These are phyloP conservation scores for Talaromyces ruber DNA, from an alignment of 495 filamentous ascomycete genomes.

Conservation along the genomic window DNA sequence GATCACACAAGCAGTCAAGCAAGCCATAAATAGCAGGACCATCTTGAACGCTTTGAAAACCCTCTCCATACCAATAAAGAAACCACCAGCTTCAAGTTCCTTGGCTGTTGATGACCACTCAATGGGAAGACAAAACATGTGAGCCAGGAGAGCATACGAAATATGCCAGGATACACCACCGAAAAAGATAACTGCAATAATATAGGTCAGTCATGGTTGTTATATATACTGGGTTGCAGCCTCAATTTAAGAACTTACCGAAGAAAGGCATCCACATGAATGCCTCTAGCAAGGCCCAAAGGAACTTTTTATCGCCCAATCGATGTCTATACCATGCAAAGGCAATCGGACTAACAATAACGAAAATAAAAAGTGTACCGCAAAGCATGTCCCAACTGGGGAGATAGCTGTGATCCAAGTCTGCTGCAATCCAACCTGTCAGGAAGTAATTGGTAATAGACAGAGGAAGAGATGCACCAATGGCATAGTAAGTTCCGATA, in stretches of 20 bases:
- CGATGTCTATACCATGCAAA: constrained; percentile 41
- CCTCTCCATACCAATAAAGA: constrained; percentile 73
- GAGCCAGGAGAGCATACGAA: constrained; percentile 32
- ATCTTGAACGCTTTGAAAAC: constrained; percentile 73
- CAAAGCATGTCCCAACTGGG: constrained; percentile 8
- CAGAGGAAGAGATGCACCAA: constrained; percentile 28
- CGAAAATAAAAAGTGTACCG: constrained; percentile 37
- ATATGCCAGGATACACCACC: constrained; percentile 40
- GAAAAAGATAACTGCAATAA: constrained; percentile 25
- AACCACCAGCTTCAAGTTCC: constrained; percentile 62
- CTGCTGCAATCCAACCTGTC: constrained; percentile 60
- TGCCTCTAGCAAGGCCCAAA: constrained; percentile 50
- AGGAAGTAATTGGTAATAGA: constrained; percentile 27
- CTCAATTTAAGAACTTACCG: constrained; percentile 10
- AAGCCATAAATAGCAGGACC: constrained; percentile 55
- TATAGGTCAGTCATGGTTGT: not conserved
- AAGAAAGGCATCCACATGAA: constrained; percentile 50
- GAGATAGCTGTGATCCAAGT: constrained; percentile 63
- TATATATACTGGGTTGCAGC: not conserved
- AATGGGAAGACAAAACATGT: constrained; percentile 44
- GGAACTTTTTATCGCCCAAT: constrained; percentile 25
- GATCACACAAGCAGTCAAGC: constrained; percentile 57
- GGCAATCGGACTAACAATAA: constrained; percentile 37
- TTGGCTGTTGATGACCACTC: constrained; percentile 41
- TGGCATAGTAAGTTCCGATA: constrained; percentile 62